These are phyloP conservation scores for Xylariaceae sp. DNA, from an alignment of 2,329 filamentous ascomycete genomes.

Conservation along the genomic window DNA sequence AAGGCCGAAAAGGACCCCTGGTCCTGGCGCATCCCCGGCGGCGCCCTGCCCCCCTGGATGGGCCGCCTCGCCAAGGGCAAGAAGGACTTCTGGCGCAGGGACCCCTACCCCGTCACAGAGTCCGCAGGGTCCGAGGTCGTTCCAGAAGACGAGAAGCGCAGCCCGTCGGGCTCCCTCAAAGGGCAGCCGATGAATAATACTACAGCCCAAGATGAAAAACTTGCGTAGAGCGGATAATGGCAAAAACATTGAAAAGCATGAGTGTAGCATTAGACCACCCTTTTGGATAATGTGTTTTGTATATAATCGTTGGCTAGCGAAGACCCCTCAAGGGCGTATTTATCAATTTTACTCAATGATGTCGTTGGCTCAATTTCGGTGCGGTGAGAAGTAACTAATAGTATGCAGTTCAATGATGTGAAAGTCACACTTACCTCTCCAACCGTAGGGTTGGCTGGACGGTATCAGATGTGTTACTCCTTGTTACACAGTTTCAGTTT, in stretches of 20 bases:
- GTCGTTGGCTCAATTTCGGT: neutral
- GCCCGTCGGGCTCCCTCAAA: constrained; percentile 10
- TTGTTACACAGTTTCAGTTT: constrained; percentile 4
- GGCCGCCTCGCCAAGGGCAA: constrained; percentile 68
- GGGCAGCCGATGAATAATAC: constrained; percentile 6
- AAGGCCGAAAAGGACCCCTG: constrained; percentile 79
- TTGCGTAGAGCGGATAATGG: neutral
- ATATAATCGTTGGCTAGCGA: constrained; percentile 9
- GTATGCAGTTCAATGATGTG: neutral
- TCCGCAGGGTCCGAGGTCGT: constrained; percentile 1
- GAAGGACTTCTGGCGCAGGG: constrained; percentile 72
- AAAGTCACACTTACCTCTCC: no score
- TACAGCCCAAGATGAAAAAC: constrained; percentile 7
- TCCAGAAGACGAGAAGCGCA: constrained; percentile 11
- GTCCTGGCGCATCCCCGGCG: constrained; percentile 78
- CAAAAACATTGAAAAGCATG: neutral
- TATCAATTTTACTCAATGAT: neutral
- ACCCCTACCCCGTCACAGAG: constrained; percentile 27
- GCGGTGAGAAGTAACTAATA: neutral
- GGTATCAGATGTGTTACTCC: no score
- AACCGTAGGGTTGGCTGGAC: no score
- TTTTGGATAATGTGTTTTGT: constrained; percentile 9
- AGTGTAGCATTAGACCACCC: neutral
- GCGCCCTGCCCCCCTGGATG: constrained; percentile 77
- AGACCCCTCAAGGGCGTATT: neutral